phyloP scores from a whole-genome alignment of 352 stramenopile species.

The Phytophthora sp. region DNA sequence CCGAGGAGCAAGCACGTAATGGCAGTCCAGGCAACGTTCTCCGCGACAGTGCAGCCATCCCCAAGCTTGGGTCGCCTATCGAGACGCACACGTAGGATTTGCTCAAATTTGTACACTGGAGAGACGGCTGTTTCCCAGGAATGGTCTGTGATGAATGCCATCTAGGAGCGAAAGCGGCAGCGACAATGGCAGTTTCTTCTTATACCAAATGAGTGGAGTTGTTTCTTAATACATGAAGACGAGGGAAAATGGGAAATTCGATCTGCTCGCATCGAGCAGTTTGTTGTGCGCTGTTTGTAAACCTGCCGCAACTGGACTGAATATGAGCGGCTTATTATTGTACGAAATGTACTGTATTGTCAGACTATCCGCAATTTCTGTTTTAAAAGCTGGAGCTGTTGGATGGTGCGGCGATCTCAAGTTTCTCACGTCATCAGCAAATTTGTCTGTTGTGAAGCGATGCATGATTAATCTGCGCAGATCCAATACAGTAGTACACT shows the following conservation, averaged over 20 bases:
- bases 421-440: too few species aligned
- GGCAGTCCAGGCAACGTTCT: conserved; percentile 18
- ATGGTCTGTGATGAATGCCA: conserved; percentile 18
- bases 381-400: neutral
- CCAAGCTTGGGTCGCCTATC: too few species aligned
- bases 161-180: neutral
- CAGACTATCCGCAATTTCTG: conserved; percentile 3
- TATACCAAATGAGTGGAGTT: too few species aligned
- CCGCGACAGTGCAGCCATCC: conserved; percentile 24
- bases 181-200: too few species aligned
- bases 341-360: neutral
- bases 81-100: conserved; percentile 27
- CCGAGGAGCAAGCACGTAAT: conserved; percentile 29
- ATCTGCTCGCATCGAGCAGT: too few species aligned
- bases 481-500: too few species aligned
- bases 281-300: too few species aligned
- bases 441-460: too few species aligned
- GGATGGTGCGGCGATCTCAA: neutral
- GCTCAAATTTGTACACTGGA: conserved; percentile 23
- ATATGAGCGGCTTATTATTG: neutral
- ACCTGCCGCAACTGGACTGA: too few species aligned
- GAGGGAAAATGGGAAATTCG: too few species aligned
- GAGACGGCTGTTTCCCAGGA: conserved; percentile 15
- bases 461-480: too few species aligned
- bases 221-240: too few species aligned